phyloP scores from a whole-genome alignment of 108 stramenopile genomes.

The Cyclotella choctawhatcheeana region DNA sequence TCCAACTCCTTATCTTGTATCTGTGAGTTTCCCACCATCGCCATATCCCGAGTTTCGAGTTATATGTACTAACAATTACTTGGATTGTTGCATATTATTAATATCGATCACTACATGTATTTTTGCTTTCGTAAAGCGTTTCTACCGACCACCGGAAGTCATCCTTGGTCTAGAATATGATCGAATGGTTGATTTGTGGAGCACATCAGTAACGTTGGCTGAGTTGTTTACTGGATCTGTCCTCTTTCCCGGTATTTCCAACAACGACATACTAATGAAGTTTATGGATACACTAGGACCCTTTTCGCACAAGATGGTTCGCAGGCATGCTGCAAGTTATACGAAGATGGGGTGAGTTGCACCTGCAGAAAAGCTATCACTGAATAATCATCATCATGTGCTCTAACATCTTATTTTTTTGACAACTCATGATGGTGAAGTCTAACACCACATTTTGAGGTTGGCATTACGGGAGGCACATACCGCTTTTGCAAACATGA shows the following conservation, averaged over 20 bases:
- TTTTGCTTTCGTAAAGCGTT: slow-evolving; percentile 48
- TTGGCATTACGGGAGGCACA: slow-evolving; percentile 58
- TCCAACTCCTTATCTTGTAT: slow-evolving; percentile 96
- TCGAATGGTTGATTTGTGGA: slow-evolving; percentile 94
- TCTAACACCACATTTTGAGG: slow-evolving; percentile 60
- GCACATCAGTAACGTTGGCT: slow-evolving; percentile 87
- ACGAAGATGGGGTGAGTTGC: slow-evolving; percentile 50
- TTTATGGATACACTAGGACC: slow-evolving; percentile 95
- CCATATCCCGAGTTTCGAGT: neutral
- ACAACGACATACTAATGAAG: slow-evolving; percentile 95
- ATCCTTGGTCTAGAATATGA: slow-evolving; percentile 95
- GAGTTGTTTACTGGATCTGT: slow-evolving; percentile 96
- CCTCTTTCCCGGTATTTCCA: slow-evolving; percentile 89
- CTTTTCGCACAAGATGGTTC: slow-evolving; percentile 83
- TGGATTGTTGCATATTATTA: neutral
- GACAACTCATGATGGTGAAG: slow-evolving; percentile 4
- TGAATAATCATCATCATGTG: too few relatives aligned
- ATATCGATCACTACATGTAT: neutral
- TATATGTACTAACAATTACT: too few relatives aligned
- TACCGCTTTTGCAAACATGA: slow-evolving; percentile 71
- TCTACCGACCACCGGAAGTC: slow-evolving; percentile 99
- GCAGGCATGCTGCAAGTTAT: slow-evolving; percentile 74
- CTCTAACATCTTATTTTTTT: slow-evolving; percentile 51
- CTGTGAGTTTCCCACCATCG: slow-evolving; percentile 17
- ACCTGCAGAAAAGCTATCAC: too few relatives aligned